Base-by-base conservation (phyloP, 805 yeast genomes). In the Yamadazyma philogaea region DNA sequence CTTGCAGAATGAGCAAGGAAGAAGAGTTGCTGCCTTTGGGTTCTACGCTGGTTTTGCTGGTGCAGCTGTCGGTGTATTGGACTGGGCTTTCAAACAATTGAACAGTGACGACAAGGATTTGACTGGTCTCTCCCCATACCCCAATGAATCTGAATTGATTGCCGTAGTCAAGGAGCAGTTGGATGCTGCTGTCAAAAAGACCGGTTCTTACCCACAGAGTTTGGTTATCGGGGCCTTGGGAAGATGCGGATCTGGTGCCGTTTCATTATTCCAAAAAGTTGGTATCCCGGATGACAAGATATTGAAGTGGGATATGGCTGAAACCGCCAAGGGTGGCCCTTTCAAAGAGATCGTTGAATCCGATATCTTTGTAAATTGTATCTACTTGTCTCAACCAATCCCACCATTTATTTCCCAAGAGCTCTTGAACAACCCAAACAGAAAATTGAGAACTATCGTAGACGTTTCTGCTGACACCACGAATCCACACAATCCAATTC, bases 1-100 rank as follows among this genome's bases (percentile, higher is more conserved):
- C 61, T 74, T 93, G 63, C 95, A 87, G 64, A 88, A 93, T 63
- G 96, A 85, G 55, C 82, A 79, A 59, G 98, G 98, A 27, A 86
- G 99, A 75, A 86, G 99, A 70, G 99, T 93, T 21, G 99, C 99
- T 34, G 99, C 99, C 7, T 93, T 93, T 62, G 99, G 99, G n/a
- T 93, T 79, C 74, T 91, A 91, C 64, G 99, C 99, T 34, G 99
- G 99, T n/a, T 93, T 93, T 63, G 99, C 98, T 6, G 99, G 99
- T 58, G 99, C 99, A 27, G 99, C 99, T 26, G 69, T 93, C 43
- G 99, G 99, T 57, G 74, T 91, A 39, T 79, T 79, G 63, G 96
- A 89, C 66, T 93, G 98, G 96, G 85, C 95, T 39, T 84, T 85
- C 70, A 91, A 91, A 66, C 91, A 87, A 64, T 66, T 81, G 30